Evolutionary conservation across 2,329 filamentous ascomycete species (phyloP), one percentile per base, ranked within the genome.

Genomic region (Aspergillus piperis): DNA sequence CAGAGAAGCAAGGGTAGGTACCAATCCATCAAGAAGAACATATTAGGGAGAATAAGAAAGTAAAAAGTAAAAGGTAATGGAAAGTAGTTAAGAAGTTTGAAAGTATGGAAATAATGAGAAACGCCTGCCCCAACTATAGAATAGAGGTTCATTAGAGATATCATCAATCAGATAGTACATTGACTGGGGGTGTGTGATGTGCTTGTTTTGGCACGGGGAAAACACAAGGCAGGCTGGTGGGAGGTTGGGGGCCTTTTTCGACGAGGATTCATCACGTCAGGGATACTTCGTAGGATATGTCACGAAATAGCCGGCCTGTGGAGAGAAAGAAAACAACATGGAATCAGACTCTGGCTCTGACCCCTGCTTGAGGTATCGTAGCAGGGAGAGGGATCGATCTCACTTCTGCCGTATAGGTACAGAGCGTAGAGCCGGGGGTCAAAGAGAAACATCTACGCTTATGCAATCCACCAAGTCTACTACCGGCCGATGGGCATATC

Each of bases 401-500:
- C 19, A 50, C 27, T 23, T 50, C 57, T 47, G 38, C 39, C 38
- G 27, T 48, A 15, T 36, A 27, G 30, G 36, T 38, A 38, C 32
- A 27, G 44, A 52, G 39, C 39, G 19, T 53, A 30, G 27, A 55
- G 44, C 36, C 17, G 27, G 19, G 32, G 11, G 2, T 36, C 11
- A 13, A 36, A 36, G 32, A 36, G 27, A 36, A 49, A 48, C n/a
- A 15, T 21, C 17, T 36, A 21, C 25, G 21, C 10, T 15, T 23
- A 23, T 44, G 10, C 10, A 36, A 21, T 32, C n/a, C 32, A 49
- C 42, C 41, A 5, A 21, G 36, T 38, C 19, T 17, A 52, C 49
- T 59, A 75, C 62, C 77, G 71, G 52, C 73, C 71, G 52, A 78
- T 63, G 19, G 77, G 75, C 36, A 77, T 62, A 54, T 79, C 76